Conservation (phyloP, 1,139 yeast species). For the Blastobotrys aristatus region DNA sequence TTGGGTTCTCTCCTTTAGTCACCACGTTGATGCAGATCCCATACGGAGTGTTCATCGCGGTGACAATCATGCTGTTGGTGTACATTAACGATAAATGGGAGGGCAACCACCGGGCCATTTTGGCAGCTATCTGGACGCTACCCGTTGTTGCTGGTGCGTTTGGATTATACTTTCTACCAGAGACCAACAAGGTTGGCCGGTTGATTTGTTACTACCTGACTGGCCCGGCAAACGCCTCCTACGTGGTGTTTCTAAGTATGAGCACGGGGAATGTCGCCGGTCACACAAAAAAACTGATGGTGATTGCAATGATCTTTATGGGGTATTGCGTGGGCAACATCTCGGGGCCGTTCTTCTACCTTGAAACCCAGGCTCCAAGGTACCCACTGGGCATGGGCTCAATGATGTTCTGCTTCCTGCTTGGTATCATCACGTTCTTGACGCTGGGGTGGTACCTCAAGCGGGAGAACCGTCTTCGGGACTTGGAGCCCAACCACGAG, state of each 20-base stretch:
- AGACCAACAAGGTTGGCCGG: slow-evolving; percentile 21
- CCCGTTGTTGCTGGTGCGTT: slow-evolving; percentile 28
- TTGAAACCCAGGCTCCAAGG: slow-evolving; percentile 44
- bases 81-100: slow-evolving; percentile 18
- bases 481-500: slow-evolving; percentile 2
- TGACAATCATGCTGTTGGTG: slow-evolving; percentile 21
- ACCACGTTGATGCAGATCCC: slow-evolving; percentile 29
- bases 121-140: slow-evolving; percentile 21
- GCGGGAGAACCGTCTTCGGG: slow-evolving; percentile 30
- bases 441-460: slow-evolving; percentile 33
- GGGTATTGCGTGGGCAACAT: slow-evolving; percentile 55
- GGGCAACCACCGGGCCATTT: slow-evolving; percentile 17
- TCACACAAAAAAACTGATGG: slow-evolving; percentile 49
- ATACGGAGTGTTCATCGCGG: slow-evolving; percentile 25
- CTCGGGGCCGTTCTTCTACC: slow-evolving; percentile 51
- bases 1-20: slow-evolving; percentile 28
- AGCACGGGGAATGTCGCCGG: slow-evolving; percentile 53
- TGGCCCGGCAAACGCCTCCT: slow-evolving; percentile 37
- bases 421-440: slow-evolving; percentile 28
- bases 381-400: slow-evolving; percentile 44
- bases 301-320: slow-evolving; percentile 41
- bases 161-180: slow-evolving; percentile 24
- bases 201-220: slow-evolving; percentile 28
- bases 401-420: slow-evolving; percentile 36
- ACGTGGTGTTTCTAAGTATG: slow-evolving; percentile 44